These are phyloP conservation scores for Leccinum rimulosum DNA, from an alignment of 768 basidiomycete species.

Conservation along the genomic window DNA sequence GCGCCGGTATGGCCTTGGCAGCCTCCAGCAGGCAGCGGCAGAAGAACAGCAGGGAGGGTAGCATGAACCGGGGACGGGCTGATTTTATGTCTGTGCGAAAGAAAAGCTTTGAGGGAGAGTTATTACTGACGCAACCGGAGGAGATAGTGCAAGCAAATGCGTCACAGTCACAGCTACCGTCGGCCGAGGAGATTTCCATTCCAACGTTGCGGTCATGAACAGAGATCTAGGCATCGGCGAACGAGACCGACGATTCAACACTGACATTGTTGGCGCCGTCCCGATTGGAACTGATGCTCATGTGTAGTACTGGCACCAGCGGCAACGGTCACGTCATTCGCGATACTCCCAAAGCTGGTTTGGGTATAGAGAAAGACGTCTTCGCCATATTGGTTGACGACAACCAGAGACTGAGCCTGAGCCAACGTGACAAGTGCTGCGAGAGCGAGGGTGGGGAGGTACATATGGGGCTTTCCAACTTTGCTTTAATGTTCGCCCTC, in stretches of 20 bases:
- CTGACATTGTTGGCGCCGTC: conserved; percentile 30
- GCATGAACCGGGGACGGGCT: conserved; percentile 30
- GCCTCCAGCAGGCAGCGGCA: conserved; percentile 24
- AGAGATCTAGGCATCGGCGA: not conserved
- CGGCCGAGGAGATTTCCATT: conserved; percentile 32
- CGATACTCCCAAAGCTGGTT: conserved; percentile 28
- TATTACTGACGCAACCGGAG: conserved; percentile 29
- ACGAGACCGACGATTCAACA: conserved; percentile 3
- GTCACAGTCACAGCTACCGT: conserved; percentile 28
- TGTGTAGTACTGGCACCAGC: conserved; percentile 20
- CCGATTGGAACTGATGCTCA: conserved; percentile 34
- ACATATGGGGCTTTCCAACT: not conserved
- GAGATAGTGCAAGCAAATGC: conserved; percentile 30
- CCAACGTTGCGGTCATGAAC: conserved; percentile 28
- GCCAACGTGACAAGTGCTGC: not conserved
- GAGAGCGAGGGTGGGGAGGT: not conserved
- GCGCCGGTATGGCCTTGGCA: conserved; percentile 27
- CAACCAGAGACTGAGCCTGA: conserved; percentile 27
- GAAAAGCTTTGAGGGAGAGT: not conserved
- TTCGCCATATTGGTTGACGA: conserved; percentile 27
- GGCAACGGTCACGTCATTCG: conserved; percentile 26
- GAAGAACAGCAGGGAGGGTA: conserved; percentile 33
- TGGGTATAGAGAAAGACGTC: conserved; percentile 30
- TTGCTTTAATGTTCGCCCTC: not conserved
- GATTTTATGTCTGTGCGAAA: not conserved